These are phyloP conservation scores for Fusarium marasasianum DNA, from an alignment of 2,329 filamentous ascomycete genomes.

Conservation along the genomic window DNA sequence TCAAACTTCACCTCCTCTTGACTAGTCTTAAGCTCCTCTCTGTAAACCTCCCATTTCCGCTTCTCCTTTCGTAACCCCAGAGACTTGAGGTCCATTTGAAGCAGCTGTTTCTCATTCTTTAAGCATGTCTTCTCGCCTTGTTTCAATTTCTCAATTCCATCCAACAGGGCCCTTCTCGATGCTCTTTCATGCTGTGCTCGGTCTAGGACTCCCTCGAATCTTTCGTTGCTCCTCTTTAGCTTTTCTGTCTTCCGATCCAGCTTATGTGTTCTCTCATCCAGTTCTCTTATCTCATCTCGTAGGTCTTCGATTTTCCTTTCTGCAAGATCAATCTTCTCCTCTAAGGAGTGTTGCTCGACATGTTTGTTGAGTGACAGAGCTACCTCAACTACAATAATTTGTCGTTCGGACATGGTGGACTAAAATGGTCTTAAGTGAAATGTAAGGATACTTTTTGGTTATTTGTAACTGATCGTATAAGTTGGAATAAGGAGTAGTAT, in stretches of 20 bases:
- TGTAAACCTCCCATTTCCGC: not conserved
- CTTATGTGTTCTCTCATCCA: not conserved
- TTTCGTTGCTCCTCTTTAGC: not conserved
- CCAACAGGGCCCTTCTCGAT: not conserved
- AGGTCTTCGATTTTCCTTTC: not conserved
- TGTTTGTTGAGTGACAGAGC: fast-evolving
- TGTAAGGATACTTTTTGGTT: no score
- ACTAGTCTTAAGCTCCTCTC: not conserved
- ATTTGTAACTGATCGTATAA: no score
- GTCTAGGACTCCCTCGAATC: not conserved
- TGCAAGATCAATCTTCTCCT: not conserved
- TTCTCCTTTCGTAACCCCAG: not conserved
- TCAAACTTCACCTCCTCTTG: not conserved
- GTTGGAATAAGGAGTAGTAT: fast-evolving
- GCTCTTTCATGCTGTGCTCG: not conserved
- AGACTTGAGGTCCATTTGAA: not conserved
- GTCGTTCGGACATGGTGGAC: not conserved
- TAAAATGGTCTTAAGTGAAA: not conserved
- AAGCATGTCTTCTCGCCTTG: not conserved
- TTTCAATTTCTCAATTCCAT: not conserved
- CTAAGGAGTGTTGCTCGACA: not conserved
- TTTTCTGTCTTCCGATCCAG: not conserved
- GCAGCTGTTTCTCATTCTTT: not conserved
- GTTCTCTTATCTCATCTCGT: not conserved
- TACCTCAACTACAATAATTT: not conserved